A percentile compares a stretch with the other conserved stretches of the same genome.
Conservation (phyloP, 2,329 filamentous ascomycete species). For the Microdochium paspali region DNA sequence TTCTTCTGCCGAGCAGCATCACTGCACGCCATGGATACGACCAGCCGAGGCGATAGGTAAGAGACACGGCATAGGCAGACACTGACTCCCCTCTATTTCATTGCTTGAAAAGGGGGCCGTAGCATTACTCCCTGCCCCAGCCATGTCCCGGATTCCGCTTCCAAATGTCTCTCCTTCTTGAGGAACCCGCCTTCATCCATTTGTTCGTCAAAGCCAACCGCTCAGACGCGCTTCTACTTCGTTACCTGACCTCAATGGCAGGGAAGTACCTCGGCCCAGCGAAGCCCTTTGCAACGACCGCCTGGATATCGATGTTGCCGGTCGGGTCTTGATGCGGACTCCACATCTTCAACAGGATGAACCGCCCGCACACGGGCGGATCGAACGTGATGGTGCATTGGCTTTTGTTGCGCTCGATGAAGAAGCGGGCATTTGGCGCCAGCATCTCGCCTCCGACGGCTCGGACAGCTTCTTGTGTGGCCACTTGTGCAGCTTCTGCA, state of each 20-base stretch:
- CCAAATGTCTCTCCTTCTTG: neutral
- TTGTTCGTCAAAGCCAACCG: too few species aligned
- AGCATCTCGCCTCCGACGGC: slow-evolving; percentile 53
- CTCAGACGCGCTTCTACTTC: neutral
- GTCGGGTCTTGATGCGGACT: slow-evolving; percentile 56
- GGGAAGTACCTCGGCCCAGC: slow-evolving; percentile 81
- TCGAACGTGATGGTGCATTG: slow-evolving; percentile 83
- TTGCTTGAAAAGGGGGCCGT: neutral
- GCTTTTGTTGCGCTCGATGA: slow-evolving; percentile 72
- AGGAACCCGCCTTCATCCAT: too few species aligned
- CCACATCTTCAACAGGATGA: slow-evolving; percentile 86
- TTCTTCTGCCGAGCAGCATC: too few species aligned
- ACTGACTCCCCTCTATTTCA: neutral
- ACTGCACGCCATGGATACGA: too few species aligned
- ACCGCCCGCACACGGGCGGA: slow-evolving; percentile 71
- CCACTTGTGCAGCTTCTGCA: slow-evolving; percentile 37
- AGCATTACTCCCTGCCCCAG: neutral
- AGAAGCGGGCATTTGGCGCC: slow-evolving; percentile 70
- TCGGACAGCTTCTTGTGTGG: slow-evolving; percentile 46
- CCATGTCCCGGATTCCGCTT: neutral
- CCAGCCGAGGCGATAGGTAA: too few species aligned
- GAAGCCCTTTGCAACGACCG: slow-evolving; percentile 73
- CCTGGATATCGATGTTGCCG: slow-evolving; percentile 82
- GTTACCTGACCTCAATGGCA: slow-evolving; percentile 48
- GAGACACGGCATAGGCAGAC: neutral